Evolutionary conservation across 169 alveolate genomes (phyloP).

Genomic region (Theileria parva): DNA sequence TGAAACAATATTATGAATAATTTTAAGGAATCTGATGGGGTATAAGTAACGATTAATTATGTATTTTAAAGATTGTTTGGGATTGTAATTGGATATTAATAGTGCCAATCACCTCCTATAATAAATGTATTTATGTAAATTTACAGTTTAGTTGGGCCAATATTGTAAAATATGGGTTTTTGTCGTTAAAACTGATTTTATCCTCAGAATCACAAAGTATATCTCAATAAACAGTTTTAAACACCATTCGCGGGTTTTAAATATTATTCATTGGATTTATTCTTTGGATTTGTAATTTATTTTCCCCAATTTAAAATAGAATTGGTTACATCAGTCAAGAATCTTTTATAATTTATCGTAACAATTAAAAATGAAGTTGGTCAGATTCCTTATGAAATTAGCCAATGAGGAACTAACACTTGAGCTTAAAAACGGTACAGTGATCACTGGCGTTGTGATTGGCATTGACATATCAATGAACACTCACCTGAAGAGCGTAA

Average conservation of each 20-base stretch:
- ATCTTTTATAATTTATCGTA: neutral
- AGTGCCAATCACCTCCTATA: neutral
- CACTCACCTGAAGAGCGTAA: slow-evolving; percentile 96
- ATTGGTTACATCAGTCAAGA: neutral
- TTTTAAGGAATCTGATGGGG: slow-evolving; percentile 20
- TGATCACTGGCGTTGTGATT: slow-evolving; percentile 92
- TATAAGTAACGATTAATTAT: neutral
- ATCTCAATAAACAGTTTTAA: too few relatives aligned
- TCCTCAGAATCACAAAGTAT: neutral
- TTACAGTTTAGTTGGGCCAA: neutral
- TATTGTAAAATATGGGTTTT: slow-evolving; percentile 12
- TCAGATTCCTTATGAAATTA: slow-evolving; percentile 94
- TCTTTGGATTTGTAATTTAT: neutral
- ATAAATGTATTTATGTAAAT: neutral
- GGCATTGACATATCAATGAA: slow-evolving; percentile 98
- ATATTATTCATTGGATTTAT: too few relatives aligned
- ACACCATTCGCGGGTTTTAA: too few relatives aligned
- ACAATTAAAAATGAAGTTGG: slow-evolving; percentile 90
- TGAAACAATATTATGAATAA: neutral
- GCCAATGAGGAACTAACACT: slow-evolving; percentile 95
- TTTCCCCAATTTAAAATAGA: neutral
- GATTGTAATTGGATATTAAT: neutral
- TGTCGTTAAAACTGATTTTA: neutral
- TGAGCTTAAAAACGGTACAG: slow-evolving; percentile 97
- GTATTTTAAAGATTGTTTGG: neutral